A percentile compares a stretch with the other conserved stretches of the same genome.
phyloP scores from a whole-genome alignment of 1,139 yeast species.

The Saccharomyces pastorianus region DNA sequence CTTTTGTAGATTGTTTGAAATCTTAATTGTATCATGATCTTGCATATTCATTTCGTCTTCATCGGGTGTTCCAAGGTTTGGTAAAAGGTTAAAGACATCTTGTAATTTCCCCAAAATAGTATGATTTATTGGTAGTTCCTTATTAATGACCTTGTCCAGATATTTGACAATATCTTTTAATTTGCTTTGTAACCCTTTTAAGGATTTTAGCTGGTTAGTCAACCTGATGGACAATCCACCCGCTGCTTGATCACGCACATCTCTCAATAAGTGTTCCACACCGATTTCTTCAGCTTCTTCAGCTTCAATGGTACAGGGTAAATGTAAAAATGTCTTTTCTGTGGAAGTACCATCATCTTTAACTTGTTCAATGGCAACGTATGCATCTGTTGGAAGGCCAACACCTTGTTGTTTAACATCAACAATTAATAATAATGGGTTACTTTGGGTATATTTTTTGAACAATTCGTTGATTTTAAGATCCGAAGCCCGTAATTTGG shows the following conservation, averaged over 20 bases:
- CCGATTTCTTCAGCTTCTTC: constrained; percentile 99
- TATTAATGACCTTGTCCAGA: constrained; percentile 63
- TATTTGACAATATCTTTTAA: constrained; percentile 72
- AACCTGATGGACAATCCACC: constrained; percentile 82
- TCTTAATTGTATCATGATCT: constrained; percentile 18
- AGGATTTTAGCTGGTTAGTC: constrained; percentile 81
- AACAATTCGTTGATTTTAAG: constrained; percentile 84
- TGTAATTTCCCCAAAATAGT: constrained; percentile 86
- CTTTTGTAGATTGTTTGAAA: constrained; percentile 49
- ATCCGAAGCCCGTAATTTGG: constrained; percentile 81
- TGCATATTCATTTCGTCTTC: constrained; percentile 25
- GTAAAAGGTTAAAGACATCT: constrained; percentile 87
- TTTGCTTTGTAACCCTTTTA: constrained; percentile 78
- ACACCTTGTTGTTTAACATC: constrained; percentile 78
- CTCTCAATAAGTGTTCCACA: constrained; percentile 90
- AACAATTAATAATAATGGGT: constrained; percentile 78
- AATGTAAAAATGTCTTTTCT: constrained; percentile 86
- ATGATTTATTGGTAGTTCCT: constrained; percentile 79
- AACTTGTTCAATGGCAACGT: constrained; percentile 87
- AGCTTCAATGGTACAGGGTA: constrained; percentile 88
- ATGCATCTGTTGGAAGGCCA: constrained; percentile 94
- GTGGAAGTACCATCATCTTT: constrained; percentile 95
- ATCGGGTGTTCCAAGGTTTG: constrained; percentile 51
- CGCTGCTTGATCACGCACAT: constrained; percentile 92
- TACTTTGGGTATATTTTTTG: constrained; percentile 60